These are phyloP conservation scores for Colletotrichum salicis DNA, from an alignment of 2,329 filamentous ascomycete genomes.

Conservation along the genomic window DNA sequence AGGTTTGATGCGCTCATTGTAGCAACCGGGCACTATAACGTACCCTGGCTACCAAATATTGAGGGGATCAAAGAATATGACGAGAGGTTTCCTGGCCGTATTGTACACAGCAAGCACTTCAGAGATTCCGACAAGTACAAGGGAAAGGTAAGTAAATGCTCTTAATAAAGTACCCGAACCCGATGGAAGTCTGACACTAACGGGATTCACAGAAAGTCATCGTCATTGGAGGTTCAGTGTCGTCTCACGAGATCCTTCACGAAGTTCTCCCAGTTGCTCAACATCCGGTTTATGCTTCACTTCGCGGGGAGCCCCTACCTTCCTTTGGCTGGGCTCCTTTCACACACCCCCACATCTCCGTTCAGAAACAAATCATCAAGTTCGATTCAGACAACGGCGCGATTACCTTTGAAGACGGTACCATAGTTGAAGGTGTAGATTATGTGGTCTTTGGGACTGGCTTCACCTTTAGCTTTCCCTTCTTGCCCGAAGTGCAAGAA, in stretches of 20 bases:
- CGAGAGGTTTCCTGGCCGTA: conserved; percentile 46
- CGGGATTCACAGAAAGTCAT: conserved; percentile 55
- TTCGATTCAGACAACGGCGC: conserved; percentile 48
- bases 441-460: conserved; percentile 70
- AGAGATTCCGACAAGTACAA: conserved; percentile 42
- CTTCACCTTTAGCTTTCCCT: conserved; percentile 68
- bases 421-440: conserved; percentile 60
- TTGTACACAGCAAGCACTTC: conserved; percentile 54
- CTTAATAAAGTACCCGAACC: too few species aligned
- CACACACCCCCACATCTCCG: conserved; percentile 59
- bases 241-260: conserved; percentile 66
- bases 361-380: conserved; percentile 56
- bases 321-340: conserved; percentile 69
- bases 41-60: conserved; percentile 54
- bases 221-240: conserved; percentile 68
- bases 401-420: conserved; percentile 64
- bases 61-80: conserved; percentile 52
- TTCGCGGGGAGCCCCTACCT: conserved; percentile 55
- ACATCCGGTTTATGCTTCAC: conserved; percentile 60
- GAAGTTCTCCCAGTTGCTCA: conserved; percentile 59
- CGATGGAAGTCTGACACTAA: neutral
- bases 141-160: conserved; percentile 33
- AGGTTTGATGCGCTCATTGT: conserved; percentile 54
- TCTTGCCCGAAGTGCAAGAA: conserved; percentile 58
- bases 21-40: conserved; percentile 53